Evolutionary conservation across 441 rosid genomes (phyloP), one percentile per base, ranked within the genome.

Genomic region (Daphne laureola): DNA sequence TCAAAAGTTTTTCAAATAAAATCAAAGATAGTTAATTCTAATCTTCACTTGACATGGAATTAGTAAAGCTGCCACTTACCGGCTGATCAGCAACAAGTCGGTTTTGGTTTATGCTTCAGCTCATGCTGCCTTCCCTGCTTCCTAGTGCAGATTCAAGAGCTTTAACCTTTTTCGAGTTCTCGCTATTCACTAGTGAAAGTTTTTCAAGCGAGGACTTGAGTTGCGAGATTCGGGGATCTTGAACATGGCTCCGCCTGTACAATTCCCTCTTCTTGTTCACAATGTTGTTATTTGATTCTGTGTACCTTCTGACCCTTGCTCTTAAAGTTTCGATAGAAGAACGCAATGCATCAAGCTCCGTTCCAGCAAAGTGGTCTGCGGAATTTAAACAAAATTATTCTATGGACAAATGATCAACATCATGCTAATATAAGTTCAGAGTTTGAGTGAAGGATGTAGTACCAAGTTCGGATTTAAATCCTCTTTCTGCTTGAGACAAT

Each of bases 401-500:
- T 15, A 43, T 8, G n/a, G 14, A 14, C 21, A 46, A 15, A 61
- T 35, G 8, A 26, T 8, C 8, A 55, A 12, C 11, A n/a, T 8
- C 40, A 52, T 46, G 43, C 38, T 44, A 51, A 1, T 21, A 1
- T 21, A 23, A 38, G 31, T 17, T n/a, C 27, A 16, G 23, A 44
- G 35, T 21, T 23, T 18, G 26, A 54, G 51, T 27, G 26, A 14
- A 43, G 35, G 49, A 49, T 64, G 61, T 46, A 67, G 74, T 83
- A 90, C 99, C 96, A 1, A 90, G 91, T 67, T 87, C 90, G 27
- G 90, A 76, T 77, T 87, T 85, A 54, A 90, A 90, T 46, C 81
- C 83, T 51, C 66, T 76, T 73, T 94, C 99, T 47, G 99, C 99
- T 69, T 73, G 79, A 4, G 94, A 83, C 71, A 90, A 70, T 26